Evolutionary conservation across 352 stramenopile species (phyloP).

Genomic region (Pythium chondricola): DNA sequence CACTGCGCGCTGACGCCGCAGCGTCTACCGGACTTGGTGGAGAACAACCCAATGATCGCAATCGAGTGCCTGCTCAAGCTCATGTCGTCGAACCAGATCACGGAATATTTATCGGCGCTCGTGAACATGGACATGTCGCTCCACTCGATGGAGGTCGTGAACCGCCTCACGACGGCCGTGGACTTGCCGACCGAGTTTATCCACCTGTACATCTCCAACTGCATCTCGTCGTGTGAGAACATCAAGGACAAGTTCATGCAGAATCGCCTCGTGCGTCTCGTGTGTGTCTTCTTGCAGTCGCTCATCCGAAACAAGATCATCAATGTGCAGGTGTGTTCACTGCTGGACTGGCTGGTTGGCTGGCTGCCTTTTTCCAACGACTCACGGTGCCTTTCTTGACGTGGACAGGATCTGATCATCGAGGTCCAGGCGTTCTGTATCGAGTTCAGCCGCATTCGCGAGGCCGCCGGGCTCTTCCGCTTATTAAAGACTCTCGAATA

Average conservation of each 20-base stretch:
- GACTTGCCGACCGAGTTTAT: conserved; percentile 97
- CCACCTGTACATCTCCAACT: conserved; percentile 98
- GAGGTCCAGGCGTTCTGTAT: conserved; percentile 99
- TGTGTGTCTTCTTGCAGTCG: conserved; percentile 98
- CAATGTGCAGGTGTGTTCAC: conserved; percentile 90
- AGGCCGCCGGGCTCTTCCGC: conserved; percentile 95
- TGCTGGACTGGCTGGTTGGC: not conserved
- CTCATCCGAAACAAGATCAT: conserved; percentile 99
- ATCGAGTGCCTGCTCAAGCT: conserved; percentile 94
- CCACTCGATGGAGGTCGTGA: conserved; percentile 98
- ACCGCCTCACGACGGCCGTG: conserved; percentile 89
- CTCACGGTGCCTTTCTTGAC: no score
- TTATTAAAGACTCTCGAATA: conserved; percentile 95
- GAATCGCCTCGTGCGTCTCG: conserved; percentile 95
- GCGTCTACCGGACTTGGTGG: conserved; percentile 94
- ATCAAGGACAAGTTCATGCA: conserved; percentile 98
- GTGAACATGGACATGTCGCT: conserved; percentile 99
- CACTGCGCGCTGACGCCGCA: conserved; percentile 90
- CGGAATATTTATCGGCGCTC: conserved; percentile 95
- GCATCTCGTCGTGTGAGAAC: conserved; percentile 97
- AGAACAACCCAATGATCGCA: conserved; percentile 98
- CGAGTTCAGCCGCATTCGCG: conserved; percentile 97
- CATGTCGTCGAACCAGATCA: conserved; percentile 89
- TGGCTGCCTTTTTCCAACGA: conserved; percentile 21
- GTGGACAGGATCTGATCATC: conserved; percentile 97